Evolutionary conservation across 768 basidiomycete species (phyloP).

Genomic region (Lactarius akahatsu): DNA sequence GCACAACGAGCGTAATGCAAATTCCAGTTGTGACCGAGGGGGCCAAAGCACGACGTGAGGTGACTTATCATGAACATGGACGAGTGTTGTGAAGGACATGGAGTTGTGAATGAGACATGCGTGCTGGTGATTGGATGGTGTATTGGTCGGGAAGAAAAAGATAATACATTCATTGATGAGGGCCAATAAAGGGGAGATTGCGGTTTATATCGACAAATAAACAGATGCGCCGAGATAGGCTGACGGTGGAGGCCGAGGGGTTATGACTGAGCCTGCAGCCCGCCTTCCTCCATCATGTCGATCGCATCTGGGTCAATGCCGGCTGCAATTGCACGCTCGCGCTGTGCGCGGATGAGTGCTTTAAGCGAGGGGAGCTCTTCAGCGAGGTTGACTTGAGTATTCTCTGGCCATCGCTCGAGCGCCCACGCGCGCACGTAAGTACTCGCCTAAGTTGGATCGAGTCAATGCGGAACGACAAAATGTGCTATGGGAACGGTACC

Average conservation of each 20-base stretch:
- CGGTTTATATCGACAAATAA: conserved; percentile 27
- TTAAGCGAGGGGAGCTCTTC: conserved; percentile 62
- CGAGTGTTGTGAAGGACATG: conserved; percentile 19
- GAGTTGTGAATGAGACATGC: conserved; percentile 22
- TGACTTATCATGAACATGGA: conserved; percentile 23
- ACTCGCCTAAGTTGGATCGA: conserved; percentile 56
- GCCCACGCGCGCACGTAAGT: conserved; percentile 87
- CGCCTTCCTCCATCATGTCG: conserved; percentile 25
- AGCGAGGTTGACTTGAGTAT: conserved; percentile 54
- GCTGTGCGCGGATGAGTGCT: conserved; percentile 47
- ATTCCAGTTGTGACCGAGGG: neutral
- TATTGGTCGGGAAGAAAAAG: conserved; percentile 7
- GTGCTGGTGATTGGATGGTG: conserved; percentile 9
- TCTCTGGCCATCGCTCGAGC: conserved; percentile 67
- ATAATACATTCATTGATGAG: conserved; percentile 24
- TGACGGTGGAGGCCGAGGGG: conserved; percentile 16
- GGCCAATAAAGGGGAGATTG: conserved; percentile 18
- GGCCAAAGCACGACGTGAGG: neutral
- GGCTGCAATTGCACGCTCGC: conserved; percentile 29
- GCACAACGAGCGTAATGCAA: conserved; percentile 18
- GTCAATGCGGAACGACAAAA: neutral
- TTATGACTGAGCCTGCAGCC: conserved; percentile 25
- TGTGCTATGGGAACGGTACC: conserved; percentile 42
- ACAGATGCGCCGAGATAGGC: conserved; percentile 23
- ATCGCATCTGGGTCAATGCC: conserved; percentile 31